These are phyloP conservation scores for Lasiosphaeria miniovina DNA, from an alignment of 495 filamentous ascomycete species.

Conservation along the genomic window DNA sequence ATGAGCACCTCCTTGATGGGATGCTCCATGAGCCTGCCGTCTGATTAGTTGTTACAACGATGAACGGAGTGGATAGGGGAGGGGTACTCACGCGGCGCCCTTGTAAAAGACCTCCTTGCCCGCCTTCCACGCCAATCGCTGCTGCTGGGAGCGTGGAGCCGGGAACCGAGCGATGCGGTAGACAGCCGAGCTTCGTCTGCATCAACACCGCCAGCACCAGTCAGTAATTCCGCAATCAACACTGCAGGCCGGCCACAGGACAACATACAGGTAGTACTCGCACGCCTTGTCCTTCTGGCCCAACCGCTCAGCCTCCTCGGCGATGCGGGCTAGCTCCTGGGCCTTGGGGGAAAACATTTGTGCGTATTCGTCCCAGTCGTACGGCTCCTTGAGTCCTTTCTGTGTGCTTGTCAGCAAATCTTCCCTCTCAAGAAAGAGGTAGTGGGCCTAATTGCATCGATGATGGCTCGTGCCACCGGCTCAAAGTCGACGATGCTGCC, in stretches of 20 bases:
- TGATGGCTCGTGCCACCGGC: slow-evolving; percentile 58
- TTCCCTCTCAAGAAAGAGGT: background rate
- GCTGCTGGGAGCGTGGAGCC: slow-evolving; percentile 39
- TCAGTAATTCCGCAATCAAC: too few species aligned
- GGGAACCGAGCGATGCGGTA: slow-evolving; percentile 69
- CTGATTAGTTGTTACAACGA: slow-evolving; percentile 23
- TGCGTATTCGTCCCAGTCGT: slow-evolving; percentile 62
- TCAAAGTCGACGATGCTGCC: slow-evolving; percentile 61
- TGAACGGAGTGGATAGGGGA: slow-evolving; percentile 27
- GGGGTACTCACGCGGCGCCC: slow-evolving; percentile 12
- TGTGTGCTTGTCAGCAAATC: background rate
- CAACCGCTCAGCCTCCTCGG: slow-evolving; percentile 45
- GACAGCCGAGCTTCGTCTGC: slow-evolving; percentile 56
- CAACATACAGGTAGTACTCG: slow-evolving; percentile 50
- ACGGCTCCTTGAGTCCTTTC: slow-evolving; percentile 33
- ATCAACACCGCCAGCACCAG: background rate
- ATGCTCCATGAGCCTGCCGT: slow-evolving; percentile 39
- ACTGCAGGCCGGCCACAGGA: too few species aligned
- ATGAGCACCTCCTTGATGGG: slow-evolving; percentile 55
- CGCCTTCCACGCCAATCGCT: slow-evolving; percentile 55
- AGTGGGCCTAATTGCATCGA: slow-evolving; percentile 38
- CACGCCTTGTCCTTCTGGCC: slow-evolving; percentile 44
- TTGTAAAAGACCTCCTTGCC: slow-evolving; percentile 51
- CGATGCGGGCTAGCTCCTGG: slow-evolving; percentile 48
- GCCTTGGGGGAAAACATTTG: slow-evolving; percentile 58